phyloP scores from a whole-genome alignment of 83 land plant genomes.

The Picea abies region DNA sequence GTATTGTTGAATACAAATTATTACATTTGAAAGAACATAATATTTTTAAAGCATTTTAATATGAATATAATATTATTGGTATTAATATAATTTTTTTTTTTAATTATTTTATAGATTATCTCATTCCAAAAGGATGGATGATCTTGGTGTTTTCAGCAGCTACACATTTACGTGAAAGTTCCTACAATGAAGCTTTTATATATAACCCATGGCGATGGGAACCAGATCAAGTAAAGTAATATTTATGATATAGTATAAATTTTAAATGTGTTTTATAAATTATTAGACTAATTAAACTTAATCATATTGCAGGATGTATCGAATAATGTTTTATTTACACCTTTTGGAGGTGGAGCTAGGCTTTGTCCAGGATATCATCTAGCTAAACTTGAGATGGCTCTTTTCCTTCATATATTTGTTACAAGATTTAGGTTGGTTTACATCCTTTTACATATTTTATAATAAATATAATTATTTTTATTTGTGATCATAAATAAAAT shows the following conservation, averaged over 20 bases:
- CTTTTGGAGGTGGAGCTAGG: slow-evolving; percentile 1
- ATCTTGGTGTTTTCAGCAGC: background rate
- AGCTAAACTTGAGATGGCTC: background rate
- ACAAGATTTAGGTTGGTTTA: background rate
- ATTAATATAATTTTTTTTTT: background rate
- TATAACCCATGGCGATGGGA: slow-evolving; percentile 7
- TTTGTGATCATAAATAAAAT: no score
- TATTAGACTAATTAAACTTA: background rate
- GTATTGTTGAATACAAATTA: background rate
- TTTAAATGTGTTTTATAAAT: background rate
- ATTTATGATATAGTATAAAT: background rate
- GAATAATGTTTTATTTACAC: no score
- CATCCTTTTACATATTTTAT: background rate
- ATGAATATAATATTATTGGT: background rate
- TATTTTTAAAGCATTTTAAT: background rate
- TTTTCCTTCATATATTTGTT: background rate
- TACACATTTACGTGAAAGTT: background rate
- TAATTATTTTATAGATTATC: background rate
- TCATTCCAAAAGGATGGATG: background rate
- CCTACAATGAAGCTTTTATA: background rate
- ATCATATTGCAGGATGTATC: background rate
- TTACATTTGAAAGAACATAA: no score
- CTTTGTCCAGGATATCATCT: background rate
- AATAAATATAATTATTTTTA: background rate
- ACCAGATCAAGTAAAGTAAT: background rate